A percentile compares a stretch with the other conserved stretches of the same genome.
Evolutionary conservation across 129 eudicot species (phyloP).

Genomic region (Flaveria trinervia): DNA sequence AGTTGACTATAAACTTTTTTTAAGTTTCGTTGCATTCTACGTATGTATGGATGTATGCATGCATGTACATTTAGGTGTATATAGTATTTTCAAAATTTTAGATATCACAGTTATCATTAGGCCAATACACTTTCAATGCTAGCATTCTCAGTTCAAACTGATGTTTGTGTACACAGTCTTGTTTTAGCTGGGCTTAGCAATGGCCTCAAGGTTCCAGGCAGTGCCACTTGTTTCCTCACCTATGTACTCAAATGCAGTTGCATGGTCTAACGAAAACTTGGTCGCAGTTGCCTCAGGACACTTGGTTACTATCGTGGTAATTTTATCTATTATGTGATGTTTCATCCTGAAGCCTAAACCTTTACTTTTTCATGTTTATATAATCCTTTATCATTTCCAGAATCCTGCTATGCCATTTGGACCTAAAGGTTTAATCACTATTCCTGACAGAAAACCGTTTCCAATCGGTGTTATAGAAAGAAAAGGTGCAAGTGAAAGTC

Average conservation of each 20-base stretch:
- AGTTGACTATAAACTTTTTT: no score
- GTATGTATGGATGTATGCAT: no score
- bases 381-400: conserved; percentile 32
- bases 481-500: conserved; percentile 40
- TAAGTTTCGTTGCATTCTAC: no score
- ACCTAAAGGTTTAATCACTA: conserved; percentile 72
- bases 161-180: background rate
- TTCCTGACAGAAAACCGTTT: conserved; percentile 54
- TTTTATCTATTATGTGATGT: no score
- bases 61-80: no score
- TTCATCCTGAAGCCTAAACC: background rate
- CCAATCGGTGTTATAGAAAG: conserved; percentile 61
- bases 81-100: no score
- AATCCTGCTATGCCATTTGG: conserved; percentile 66
- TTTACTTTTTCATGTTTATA: background rate
- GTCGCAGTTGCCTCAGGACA: conserved; percentile 81
- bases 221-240: conserved; percentile 73
- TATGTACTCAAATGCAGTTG: conserved; percentile 68
- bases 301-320: conserved; percentile 73
- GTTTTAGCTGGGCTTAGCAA: conserved; percentile 14
- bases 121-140: no score
- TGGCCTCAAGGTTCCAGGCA: conserved; percentile 69
- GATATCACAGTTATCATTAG: no score
- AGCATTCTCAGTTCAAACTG: background rate
- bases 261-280: conserved; percentile 88